These are phyloP conservation scores for Saccharum hybrid DNA, from an alignment of 202 grass and related monocot species.

Conservation along the genomic window DNA sequence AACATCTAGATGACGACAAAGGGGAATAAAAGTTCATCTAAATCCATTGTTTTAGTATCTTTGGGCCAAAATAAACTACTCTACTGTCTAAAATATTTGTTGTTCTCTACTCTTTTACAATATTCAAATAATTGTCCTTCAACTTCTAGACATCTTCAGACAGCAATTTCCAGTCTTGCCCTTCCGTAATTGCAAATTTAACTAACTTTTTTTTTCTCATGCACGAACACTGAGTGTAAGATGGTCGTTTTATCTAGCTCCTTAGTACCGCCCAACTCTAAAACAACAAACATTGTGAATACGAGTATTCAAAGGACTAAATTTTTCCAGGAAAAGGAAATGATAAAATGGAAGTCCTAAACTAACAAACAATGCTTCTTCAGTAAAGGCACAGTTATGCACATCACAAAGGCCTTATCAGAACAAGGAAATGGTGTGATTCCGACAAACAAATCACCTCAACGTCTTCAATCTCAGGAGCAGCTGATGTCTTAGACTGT, in stretches of 20 bases:
- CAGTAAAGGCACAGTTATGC: not conserved
- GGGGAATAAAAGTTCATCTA: not conserved
- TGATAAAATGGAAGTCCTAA: not conserved
- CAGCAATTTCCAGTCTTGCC: not conserved
- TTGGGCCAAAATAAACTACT: constrained; percentile 6
- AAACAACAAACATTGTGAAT: not conserved
- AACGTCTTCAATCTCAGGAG: constrained; percentile 75
- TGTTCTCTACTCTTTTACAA: not conserved
- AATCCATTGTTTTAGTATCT: not conserved
- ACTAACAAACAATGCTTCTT: not conserved
- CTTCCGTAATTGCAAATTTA: not conserved
- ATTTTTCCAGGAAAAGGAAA: not conserved
- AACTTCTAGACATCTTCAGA: not conserved
- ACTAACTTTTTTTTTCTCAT: not conserved
- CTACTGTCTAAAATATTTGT: no score
- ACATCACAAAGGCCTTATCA: constrained; percentile 20
- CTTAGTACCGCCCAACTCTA: not conserved
- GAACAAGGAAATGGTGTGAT: constrained; percentile 29
- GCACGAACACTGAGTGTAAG: not conserved
- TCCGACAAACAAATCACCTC: constrained; percentile 68
- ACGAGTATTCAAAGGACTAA: not conserved
- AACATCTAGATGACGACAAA: constrained; percentile 14
- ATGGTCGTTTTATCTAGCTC: not conserved
- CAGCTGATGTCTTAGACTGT: constrained; percentile 64
- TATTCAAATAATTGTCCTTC: not conserved